phyloP scores from a whole-genome alignment of 805 yeast genomes.

The Starmerella stigmatis region DNA sequence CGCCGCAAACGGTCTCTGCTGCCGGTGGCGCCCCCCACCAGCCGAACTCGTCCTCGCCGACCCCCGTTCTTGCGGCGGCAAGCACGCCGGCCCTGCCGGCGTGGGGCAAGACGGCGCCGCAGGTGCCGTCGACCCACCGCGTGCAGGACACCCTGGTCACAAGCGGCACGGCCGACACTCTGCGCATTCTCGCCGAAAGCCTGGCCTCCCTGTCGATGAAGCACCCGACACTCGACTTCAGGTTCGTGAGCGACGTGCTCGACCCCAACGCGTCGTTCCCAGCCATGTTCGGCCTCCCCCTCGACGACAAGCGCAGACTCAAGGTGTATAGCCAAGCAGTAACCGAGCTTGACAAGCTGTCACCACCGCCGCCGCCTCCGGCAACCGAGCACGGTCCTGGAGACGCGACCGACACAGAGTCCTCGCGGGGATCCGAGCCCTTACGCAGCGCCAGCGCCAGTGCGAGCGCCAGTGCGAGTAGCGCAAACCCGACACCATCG shows the following conservation, averaged over 20 bases:
- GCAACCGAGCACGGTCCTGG: too few relatives aligned
- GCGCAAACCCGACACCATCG: background rate
- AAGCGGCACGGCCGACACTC: conserved; percentile 1
- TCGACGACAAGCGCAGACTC: conserved; percentile 20
- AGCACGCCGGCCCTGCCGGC: conserved; percentile 19
- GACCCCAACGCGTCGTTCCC: conserved; percentile 15
- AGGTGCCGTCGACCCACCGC: conserved; percentile 13
- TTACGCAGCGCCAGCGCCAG: too few relatives aligned
- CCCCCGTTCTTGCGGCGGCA: conserved; percentile 13
- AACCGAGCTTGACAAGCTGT: conserved; percentile 18
- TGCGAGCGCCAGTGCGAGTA: too few relatives aligned
- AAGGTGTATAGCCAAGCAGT: conserved; percentile 16
- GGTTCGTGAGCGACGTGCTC: conserved; percentile 11
- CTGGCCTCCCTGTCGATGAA: conserved; percentile 12
- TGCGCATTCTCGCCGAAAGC: conserved; percentile 4
- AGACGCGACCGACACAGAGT: too few relatives aligned
- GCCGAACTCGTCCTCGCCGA: background rate
- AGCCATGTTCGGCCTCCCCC: conserved; percentile 22
- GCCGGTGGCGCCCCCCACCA: conserved; percentile 3
- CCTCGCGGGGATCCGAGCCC: too few relatives aligned
- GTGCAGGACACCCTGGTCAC: conserved; percentile 7
- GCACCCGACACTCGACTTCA: conserved; percentile 9
- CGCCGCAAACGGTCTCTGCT: conserved; percentile 7
- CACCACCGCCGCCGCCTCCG: too few relatives aligned
- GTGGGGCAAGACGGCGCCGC: conserved; percentile 20